Percentiles rank a stretch among this genome's conserved stretches.
phyloP scores from a whole-genome alignment of 768 basidiomycete genomes.

The Boletus vermiculosoides region DNA sequence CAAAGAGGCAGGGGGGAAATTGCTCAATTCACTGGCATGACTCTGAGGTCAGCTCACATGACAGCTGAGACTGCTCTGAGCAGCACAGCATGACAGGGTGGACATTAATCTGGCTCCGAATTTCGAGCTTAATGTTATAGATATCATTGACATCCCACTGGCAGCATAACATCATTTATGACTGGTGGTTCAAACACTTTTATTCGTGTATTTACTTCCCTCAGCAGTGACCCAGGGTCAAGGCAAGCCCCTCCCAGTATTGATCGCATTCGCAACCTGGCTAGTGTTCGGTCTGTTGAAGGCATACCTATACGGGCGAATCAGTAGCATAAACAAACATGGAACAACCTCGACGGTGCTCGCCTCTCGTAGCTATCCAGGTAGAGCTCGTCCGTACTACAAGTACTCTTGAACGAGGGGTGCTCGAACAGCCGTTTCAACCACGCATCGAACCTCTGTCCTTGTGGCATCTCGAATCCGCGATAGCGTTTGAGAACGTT shows the following conservation, averaged over 20 bases:
- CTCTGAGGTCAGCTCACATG: too few species aligned
- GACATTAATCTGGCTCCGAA: too few species aligned
- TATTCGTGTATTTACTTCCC: too few species aligned
- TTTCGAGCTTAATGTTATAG: too few species aligned
- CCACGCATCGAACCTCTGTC: constrained; percentile 52
- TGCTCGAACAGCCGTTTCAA: constrained; percentile 53
- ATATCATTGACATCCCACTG: too few species aligned
- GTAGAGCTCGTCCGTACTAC: constrained; percentile 66
- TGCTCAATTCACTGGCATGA: too few species aligned
- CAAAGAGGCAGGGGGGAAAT: too few species aligned
- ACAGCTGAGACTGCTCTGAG: too few species aligned
- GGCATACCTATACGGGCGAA: constrained; percentile 52
- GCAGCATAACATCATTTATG: too few species aligned
- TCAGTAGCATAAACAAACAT: not conserved
- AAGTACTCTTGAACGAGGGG: constrained; percentile 63
- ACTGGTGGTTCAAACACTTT: too few species aligned
- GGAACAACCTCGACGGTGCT: constrained; percentile 6
- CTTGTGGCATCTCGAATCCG: constrained; percentile 56
- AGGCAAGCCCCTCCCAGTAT: constrained; percentile 60
- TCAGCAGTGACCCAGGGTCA: constrained; percentile 39
- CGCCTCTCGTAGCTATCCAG: constrained; percentile 71
- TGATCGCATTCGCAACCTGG: constrained; percentile 74
- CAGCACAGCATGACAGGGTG: too few species aligned
- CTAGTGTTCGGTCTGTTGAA: constrained; percentile 77
- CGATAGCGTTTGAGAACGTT: constrained; percentile 67